Base-by-base conservation (phyloP, 495 filamentous ascomycete genomes). In the Ramalina intermedia region DNA sequence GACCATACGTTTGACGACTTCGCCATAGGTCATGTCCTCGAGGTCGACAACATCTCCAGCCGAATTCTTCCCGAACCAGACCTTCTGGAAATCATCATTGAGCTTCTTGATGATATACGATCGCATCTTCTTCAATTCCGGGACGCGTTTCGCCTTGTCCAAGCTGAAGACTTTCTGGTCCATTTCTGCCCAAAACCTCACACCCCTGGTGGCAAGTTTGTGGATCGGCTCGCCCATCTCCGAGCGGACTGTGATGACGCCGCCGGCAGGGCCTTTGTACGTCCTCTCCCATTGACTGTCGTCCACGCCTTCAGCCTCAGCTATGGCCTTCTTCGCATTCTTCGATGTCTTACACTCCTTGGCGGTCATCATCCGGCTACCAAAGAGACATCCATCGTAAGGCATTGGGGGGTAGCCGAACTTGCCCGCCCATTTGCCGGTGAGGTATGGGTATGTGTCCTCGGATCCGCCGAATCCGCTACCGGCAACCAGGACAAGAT, bases 201-300 rank as follows among this genome's bases (percentile, higher is more conserved):
- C 88, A 71, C 91, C 91, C 39, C 91, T 78, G 21, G 91, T 98
- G 20, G 91, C 91, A 50, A 98, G 73, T 68, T 96, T 96, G 71
- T 98, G 91, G 52, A 98, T 98, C 9, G 91, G 91, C 69, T 98
- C 91, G 36, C 91, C 91, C 91, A 98, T 98, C 63, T 98, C 91
- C 5, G 91, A 98, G 48, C 85, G 72, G 37, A 98, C 90, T n/a
- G 91, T 96, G 57, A 98, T 86, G 26, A 98, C 82, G 58, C 91
- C 91, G 59, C 91, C 91, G 40, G 87, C 83, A 37, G 86, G 68
- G 4, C 85, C 82, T 64, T 91, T 90, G 73, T 96, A 96, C 13
- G 90, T 96, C 70, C 93, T 85, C 69, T 96, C 91, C 91, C 91
- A 98, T 49, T 94, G 77, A 53, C 67, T 65, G 58, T 98, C 89